Evolutionary conservation across 2,329 filamentous ascomycete genomes (phyloP), one percentile per base, ranked within the genome.

Genomic region (Chrysoporthe puriensis): DNA sequence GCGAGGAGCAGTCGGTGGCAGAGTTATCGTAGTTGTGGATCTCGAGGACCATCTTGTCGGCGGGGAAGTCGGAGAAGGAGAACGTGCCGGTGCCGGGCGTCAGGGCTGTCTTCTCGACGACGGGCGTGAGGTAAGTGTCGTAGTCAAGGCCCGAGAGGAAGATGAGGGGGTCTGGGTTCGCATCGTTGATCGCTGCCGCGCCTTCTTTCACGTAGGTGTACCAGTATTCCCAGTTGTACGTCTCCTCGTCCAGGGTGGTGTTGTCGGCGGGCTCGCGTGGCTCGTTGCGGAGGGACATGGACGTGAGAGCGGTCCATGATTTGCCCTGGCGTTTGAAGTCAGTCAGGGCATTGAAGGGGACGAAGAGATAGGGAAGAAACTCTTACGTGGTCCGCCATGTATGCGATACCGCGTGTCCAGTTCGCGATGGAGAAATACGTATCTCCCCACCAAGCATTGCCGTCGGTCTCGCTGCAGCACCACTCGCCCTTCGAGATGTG

Each of bases 371-470:
- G 34, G 46, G 40, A 32, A 26, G 26, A n/a, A 54, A 2, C 7
- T 11, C 77, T 73, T 76, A 82, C 81, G 67, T 85, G 83, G 3
- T 79, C 74, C 0, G 83, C 80, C 81, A 88, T 87, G 70, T 81
- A 88, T 0, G 77, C 74, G 13, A 85, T 76, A 0, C 85, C 85
- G 9, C 85, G 78, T 26, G 80, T 79, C 86, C 86, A 88, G 34
- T 85, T 86, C 1, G 77, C 75, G 2, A 83, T 80, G 67, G 84
- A 76, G 69, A 86, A 88, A 71, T 84, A 81, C 1, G 76, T 80
- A 71, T 87, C 85, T 18, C 84, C 82, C 71, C 83, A 85, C 83
- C 83, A 85, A 36, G 79, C 73, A 71, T 85, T 85, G 8, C 83
- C 83, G 63, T 85, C 83, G 0, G 72, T 75, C 1, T 74, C 76